Base-by-base conservation (phyloP, 164 flowering plant genomes). In the Magnolia changhungtana region DNA sequence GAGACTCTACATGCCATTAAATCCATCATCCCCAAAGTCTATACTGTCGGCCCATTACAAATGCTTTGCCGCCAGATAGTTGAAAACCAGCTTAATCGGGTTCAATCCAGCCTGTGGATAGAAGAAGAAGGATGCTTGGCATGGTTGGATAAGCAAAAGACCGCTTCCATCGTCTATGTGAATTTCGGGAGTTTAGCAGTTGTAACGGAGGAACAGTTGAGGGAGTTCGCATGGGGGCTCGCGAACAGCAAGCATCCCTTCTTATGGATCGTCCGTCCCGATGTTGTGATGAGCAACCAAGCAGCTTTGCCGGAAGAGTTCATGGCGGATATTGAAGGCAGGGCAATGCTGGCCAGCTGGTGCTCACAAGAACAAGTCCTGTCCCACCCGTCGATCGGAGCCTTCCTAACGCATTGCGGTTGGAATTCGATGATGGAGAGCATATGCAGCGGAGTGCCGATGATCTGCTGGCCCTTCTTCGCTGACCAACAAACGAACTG, bases 231-330 rank as follows among this genome's bases (percentile, higher is more conserved):
- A 0, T 85, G 85, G 86, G 89, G 89, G n/a, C 75, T 87, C 0
- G 86, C 84, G 9, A 74, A 83, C 27, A 80, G 85, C 76, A 76
- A 72, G 6, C 29, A 78, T 1, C 74, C 73, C 1, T 89, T 89
- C 61, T 64, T 85, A 70, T 89, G 92, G 92, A 75, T 87, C 13
- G 75, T 87, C 4, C 67, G 92, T 50, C 84, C 87, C 0, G 92
- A 88, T 70, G 65, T 88, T 0, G 88, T 85, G 0, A 49, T 50
- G 0, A 90, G 90, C 0, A 82, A 87, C 0, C 1, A 80, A 1
- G 67, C 77, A 5, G 8, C 74, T 7, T 64, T 74, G 16, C 51
- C 67, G 3, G 16, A 74, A n/a, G 74, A 78, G 20, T 69, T 78
- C 50, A 3, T 63, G 19, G 52, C 4, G 1, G 72, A 73, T 59